Percentiles rank a stretch among this genome's conserved stretches.
phyloP scores from a whole-genome alignment of 225 moss, liverwort and hornwort species.

The Bryum argenteum region DNA sequence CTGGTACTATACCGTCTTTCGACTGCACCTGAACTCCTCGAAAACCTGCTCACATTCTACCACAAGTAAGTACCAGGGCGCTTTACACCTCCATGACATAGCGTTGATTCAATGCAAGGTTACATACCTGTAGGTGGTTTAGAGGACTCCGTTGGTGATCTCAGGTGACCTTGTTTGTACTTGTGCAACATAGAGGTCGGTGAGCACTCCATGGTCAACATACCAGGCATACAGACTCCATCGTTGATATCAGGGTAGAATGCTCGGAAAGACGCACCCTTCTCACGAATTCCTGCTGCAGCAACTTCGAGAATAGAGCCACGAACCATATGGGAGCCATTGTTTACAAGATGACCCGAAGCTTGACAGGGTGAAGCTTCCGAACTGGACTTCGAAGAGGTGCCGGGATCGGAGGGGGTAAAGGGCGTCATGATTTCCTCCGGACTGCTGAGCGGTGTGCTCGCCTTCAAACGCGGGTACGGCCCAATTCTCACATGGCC shows the following conservation, averaged over 20 bases:
- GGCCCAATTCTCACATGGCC: slow-evolving; percentile 30
- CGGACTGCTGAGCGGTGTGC: slow-evolving; percentile 50
- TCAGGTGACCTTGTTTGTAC: slow-evolving; percentile 32
- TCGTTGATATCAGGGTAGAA: slow-evolving; percentile 58
- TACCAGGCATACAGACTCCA: slow-evolving; percentile 36
- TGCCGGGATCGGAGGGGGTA: slow-evolving; percentile 60
- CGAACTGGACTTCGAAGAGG: slow-evolving; percentile 59
- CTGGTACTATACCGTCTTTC: slow-evolving; percentile 23
- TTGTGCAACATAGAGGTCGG: slow-evolving; percentile 35
- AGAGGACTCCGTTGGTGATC: slow-evolving; percentile 32
- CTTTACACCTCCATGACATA: background rate
- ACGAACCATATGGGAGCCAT: slow-evolving; percentile 32
- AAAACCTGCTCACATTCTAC: slow-evolving; percentile 32
- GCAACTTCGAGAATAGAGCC: slow-evolving; percentile 48
- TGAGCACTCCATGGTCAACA: slow-evolving; percentile 39
- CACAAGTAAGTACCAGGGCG: background rate
- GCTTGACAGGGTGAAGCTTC: slow-evolving; percentile 51
- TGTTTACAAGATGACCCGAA: slow-evolving; percentile 45
- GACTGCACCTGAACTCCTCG: slow-evolving; percentile 29
- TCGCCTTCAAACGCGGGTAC: slow-evolving; percentile 35
- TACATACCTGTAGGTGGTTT: slow-evolving; percentile 52
- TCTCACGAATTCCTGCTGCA: slow-evolving; percentile 38
- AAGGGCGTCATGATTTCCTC: slow-evolving; percentile 64
- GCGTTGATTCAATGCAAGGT: background rate
- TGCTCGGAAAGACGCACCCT: slow-evolving; percentile 52